These are phyloP conservation scores for Globisporangium acanthophoron DNA, from an alignment of 352 stramenopile genomes.

Conservation along the genomic window DNA sequence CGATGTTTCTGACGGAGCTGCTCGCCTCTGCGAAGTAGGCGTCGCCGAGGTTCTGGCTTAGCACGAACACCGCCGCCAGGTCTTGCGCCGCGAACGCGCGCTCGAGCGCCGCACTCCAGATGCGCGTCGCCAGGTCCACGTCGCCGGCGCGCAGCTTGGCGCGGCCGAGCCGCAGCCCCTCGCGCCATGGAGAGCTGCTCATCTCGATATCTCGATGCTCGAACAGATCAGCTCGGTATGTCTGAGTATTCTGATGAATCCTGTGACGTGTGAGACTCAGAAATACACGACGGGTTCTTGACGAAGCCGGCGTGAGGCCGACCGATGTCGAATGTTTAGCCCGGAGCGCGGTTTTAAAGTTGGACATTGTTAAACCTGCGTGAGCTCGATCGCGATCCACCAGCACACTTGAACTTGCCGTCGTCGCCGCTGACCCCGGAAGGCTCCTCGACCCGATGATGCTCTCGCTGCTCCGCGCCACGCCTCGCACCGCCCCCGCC, in stretches of 20 bases:
- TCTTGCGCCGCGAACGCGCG: slow-evolving; percentile 41
- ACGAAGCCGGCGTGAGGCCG: too few species aligned
- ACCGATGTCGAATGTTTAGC: too few species aligned
- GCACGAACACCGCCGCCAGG: slow-evolving; percentile 55
- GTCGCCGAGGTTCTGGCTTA: slow-evolving; percentile 67
- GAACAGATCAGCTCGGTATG: too few species aligned
- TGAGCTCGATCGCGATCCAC: not conserved
- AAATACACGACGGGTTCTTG: too few species aligned
- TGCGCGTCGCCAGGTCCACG: slow-evolving; percentile 23
- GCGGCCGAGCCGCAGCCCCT: slow-evolving; percentile 19
- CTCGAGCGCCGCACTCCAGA: slow-evolving; percentile 48
- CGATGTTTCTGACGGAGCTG: slow-evolving; percentile 4
- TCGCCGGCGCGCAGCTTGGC: slow-evolving; percentile 27
- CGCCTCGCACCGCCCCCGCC: not conserved
- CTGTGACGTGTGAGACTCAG: too few species aligned
- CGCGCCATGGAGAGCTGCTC: slow-evolving; percentile 13
- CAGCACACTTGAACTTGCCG: slow-evolving; percentile 1
- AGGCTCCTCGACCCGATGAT: not conserved
- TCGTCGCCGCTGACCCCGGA: not conserved
- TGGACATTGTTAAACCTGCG: too few species aligned
- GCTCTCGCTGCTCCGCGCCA: slow-evolving; percentile 11
- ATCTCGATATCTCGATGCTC: not conserved
- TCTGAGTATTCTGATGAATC: too few species aligned
- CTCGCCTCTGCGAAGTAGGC: slow-evolving; percentile 15
- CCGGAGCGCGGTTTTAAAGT: too few species aligned